Evolutionary conservation across 192 early-diverging fungal species (phyloP), one percentile per base, ranked within the genome.

Genomic region (Backusella macrospora): DNA sequence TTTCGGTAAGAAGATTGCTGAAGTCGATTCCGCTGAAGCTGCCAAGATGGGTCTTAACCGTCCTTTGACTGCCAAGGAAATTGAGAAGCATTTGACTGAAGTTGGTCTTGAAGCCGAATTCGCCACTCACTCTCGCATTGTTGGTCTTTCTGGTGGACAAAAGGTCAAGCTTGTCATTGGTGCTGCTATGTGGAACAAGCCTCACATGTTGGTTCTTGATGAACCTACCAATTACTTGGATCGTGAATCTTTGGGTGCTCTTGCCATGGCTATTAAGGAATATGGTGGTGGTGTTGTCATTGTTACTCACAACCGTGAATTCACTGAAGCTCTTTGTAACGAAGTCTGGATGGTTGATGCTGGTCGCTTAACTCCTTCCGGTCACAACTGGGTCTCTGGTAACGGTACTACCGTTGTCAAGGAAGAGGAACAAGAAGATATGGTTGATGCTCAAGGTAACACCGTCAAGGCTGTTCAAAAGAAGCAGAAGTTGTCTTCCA

Each of bases 201-300:
- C 96, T 65, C 95, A 96, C 80, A 91, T 95, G 77, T 90, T 96
- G 77, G 88, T 96, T 72, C 86, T 96, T 69, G 95, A 96, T 80
- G 93, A 94, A 85, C 95, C 95, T 70, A 96, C 91, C 65, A 88
- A 86, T 76, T 91, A 85, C 72, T 83, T 89, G 81, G 84, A 89
- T 86, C 87, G 85, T 62, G 87, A 89, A 59, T 86, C 87, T 59
- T 78, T 89, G 45, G 87, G 85, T 68, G 87, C 83, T 45, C 85
- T 94, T 76, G 91, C 91, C 68, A 78, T 76, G 76, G 92, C 92
- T 78, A 92, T 94, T 82, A 85, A 85, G 80, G 85, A 88, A 39
- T 94, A 85, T 70, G 90, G 88, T 75, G 92, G 92, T 81, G 92
- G 90, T 89, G 90, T 94, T 71, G 85, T 94, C 72, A 90, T 94